Conservation (phyloP, 768 basidiomycete species). For the Kwoniella heveanensis region DNA sequence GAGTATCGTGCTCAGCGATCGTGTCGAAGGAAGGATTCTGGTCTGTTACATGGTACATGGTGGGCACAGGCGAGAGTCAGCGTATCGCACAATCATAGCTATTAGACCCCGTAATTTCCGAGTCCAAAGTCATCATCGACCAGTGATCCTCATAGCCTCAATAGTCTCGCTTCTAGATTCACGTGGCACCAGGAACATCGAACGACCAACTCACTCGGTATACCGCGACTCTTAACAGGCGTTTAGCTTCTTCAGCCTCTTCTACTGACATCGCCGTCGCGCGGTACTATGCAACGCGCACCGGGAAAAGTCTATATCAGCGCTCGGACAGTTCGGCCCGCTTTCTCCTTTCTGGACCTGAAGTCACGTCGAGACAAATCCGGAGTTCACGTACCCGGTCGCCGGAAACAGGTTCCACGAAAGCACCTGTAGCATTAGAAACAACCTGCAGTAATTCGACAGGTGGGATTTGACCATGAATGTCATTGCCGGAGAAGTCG, state of each 20-base stretch:
- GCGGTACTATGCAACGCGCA: constrained; percentile 12
- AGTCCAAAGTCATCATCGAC: too few species aligned
- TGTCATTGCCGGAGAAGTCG: constrained; percentile 6
- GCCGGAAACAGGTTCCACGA: constrained; percentile 12
- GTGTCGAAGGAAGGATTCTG: constrained; percentile 8
- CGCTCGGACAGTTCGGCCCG: too few species aligned
- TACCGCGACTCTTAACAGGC: constrained; percentile 8
- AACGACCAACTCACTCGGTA: constrained; percentile 3
- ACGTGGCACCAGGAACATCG: too few species aligned
- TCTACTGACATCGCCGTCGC: constrained; percentile 16
- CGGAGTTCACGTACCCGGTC: constrained; percentile 4
- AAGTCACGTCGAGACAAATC: too few species aligned
- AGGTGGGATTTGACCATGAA: constrained; percentile 1
- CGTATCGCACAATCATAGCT: too few species aligned
- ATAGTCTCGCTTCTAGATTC: too few species aligned
- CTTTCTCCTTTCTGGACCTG: too few species aligned
- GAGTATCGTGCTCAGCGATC: constrained; percentile 8
- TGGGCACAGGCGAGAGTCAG: too few species aligned
- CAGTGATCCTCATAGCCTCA: too few species aligned
- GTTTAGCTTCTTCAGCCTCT: constrained; percentile 15
- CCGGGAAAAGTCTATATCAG: neutral
- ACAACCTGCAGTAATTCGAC: constrained; percentile 11
- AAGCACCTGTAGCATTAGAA: constrained; percentile 22
- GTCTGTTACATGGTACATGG: neutral
- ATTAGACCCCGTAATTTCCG: too few species aligned